Evolutionary conservation across 305 asterid genomes (phyloP), one percentile per base, ranked within the genome.

Genomic region (Caryopteris hybrid): DNA sequence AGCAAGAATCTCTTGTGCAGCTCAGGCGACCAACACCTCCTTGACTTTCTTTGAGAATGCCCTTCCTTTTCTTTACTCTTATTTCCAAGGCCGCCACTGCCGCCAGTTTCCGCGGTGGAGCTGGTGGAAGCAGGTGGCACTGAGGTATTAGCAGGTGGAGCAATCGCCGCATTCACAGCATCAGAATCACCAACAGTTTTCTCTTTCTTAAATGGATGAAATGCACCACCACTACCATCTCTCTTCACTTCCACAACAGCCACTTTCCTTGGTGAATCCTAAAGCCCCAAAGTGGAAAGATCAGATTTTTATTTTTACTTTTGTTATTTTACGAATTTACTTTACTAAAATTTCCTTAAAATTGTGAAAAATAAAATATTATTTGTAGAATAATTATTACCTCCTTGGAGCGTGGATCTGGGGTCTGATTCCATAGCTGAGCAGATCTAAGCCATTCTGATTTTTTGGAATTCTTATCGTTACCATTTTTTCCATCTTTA

Each of bases 401-500:
- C 92, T 81, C 80, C 21, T 70, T 78, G 27, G 79, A 21, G 3
- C 78, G 76, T 74, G 88, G 95, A 86, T 86, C 95, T 84, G 95
- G 84, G 46, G 88, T 74, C 64, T 84, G 95, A 77, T 83, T 93
- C 96, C 94, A 90, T 0, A 93, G 84, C 84, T 93, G 99, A 62
- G 76, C 95, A 81, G 97, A 90, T 84, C 95, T 86, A 73, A 90
- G 96, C 99, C 97, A 93, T 65, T 93, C 96, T 18, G 96, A 84
- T 69, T 88, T 86, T 70, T 76, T 79, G 29, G 80, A 69, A 51
- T 42, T 68, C 18, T 63, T 69, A 20, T 77, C 84, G 68, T 21
- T 38, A 10, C 2, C 7, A 58, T 50, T 77, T 11, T 66, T 72
- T 25, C 25, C 46, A 61, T 82, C 76, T 8, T 34, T 57, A 11